Evolutionary conservation across 306 rosid genomes (phyloP).

Genomic region (Argentina anserina): DNA sequence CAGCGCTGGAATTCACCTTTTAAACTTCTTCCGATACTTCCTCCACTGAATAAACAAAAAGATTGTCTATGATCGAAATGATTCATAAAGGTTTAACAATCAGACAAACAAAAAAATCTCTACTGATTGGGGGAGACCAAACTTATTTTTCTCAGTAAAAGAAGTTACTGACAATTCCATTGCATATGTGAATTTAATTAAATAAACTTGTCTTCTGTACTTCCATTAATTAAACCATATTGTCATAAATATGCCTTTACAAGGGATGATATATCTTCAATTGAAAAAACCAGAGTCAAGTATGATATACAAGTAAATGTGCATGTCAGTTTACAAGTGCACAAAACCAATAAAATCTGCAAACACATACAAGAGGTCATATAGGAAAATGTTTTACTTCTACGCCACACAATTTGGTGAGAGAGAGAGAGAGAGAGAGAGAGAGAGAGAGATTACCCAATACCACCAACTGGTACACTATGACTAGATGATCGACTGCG

Average conservation of each 20-base stretch:
- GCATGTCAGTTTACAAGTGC: neutral
- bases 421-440: constrained; percentile 8
- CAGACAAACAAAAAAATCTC: constrained; percentile 8
- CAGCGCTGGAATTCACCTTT: constrained; percentile 90
- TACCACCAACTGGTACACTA: constrained; percentile 86
- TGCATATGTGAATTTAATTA: too few relatives aligned
- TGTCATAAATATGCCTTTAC: neutral
- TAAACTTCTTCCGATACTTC: constrained; percentile 91
- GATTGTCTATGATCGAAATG: neutral
- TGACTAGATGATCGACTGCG: constrained; percentile 54
- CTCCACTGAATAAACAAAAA: constrained; percentile 46
- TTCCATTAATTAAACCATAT: neutral
- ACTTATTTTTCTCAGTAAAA: neutral
- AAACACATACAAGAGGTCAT: neutral
- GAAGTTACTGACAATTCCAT: too few relatives aligned
- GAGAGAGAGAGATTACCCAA: constrained; percentile 57
- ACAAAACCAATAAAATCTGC: neutral
- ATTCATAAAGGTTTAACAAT: constrained; percentile 7
- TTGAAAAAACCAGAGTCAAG: neutral
- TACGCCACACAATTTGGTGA: neutral
- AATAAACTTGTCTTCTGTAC: neutral
- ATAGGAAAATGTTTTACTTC: neutral
- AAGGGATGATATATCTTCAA: neutral
- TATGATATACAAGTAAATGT: neutral
- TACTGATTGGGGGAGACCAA: constrained; percentile 6